Percentiles rank a stretch among this genome's conserved stretches.
phyloP scores from a whole-genome alignment of 2,329 filamentous ascomycete genomes.

The Myriosclerotinia scirpicola region DNA sequence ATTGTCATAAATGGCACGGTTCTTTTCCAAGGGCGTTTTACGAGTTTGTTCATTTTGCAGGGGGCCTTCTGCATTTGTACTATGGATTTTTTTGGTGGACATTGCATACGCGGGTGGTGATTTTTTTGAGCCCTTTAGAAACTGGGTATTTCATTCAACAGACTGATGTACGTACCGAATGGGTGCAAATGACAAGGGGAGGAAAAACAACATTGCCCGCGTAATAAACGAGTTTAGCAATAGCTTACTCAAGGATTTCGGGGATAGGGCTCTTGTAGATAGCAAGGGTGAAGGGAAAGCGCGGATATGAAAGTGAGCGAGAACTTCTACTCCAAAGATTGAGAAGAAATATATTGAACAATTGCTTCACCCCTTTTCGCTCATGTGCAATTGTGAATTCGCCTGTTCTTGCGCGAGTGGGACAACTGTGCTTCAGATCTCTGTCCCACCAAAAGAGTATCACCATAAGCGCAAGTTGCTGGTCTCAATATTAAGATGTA shows the following conservation, averaged over 20 bases:
- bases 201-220: conserved; percentile 2
- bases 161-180: neutral
- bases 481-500: neutral
- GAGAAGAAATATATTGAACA: neutral
- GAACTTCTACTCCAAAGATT: neutral
- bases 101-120: conserved; percentile 13
- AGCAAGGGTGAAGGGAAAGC: neutral
- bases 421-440: too few relatives aligned
- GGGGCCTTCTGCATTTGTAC: conserved; percentile 8
- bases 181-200: neutral
- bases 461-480: too few relatives aligned
- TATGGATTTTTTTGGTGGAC: conserved; percentile 9
- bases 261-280: neutral
- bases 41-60: conserved; percentile 6
- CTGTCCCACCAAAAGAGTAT: neutral
- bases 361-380: neutral
- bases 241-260: neutral
- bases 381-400: neutral
- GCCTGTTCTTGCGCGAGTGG: neutral
- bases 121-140: conserved; percentile 9
- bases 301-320: neutral
- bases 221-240: conserved; percentile 1
- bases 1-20: conserved; percentile 3
- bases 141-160: neutral
- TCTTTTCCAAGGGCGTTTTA: conserved; percentile 18